phyloP scores from a whole-genome alignment of 2,329 filamentous ascomycete species.

The Colletotrichum tamarilloi region DNA sequence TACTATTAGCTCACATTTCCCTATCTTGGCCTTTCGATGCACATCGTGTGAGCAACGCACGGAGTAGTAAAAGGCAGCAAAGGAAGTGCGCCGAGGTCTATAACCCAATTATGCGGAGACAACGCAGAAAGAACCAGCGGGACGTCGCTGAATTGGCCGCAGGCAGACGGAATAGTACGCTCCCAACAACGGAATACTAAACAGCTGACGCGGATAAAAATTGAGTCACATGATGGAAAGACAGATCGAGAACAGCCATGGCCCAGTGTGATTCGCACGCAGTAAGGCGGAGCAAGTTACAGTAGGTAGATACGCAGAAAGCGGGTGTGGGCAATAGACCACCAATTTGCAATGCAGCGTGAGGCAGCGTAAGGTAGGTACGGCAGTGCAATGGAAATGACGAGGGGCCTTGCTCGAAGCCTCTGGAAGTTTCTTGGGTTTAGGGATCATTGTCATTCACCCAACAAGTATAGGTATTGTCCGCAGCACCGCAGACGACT shows the following conservation, averaged over 20 bases:
- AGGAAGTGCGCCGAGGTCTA: neutral
- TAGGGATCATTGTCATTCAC: neutral
- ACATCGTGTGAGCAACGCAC: neutral
- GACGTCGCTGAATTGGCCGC: neutral
- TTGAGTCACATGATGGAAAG: neutral
- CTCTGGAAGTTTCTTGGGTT: neutral
- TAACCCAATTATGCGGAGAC: neutral
- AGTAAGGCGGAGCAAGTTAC: neutral
- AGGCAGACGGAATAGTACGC: neutral
- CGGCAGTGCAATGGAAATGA: neutral
- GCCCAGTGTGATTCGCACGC: neutral
- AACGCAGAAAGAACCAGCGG: neutral
- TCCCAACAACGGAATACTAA: neutral
- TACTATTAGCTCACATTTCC: neutral
- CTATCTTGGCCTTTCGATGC: neutral
- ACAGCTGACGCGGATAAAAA: constrained; percentile 4
- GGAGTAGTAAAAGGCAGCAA: neutral
- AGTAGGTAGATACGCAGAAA: neutral
- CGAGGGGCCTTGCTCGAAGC: neutral
- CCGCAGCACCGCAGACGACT: neutral
- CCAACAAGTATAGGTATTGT: neutral
- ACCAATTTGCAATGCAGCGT: neutral
- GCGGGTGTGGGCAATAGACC: neutral
- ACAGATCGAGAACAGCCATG: neutral
- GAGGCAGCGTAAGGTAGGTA: neutral